These are phyloP conservation scores for Sphaerostilbella broomeana DNA, from an alignment of 2,329 filamentous ascomycete species.

Conservation along the genomic window DNA sequence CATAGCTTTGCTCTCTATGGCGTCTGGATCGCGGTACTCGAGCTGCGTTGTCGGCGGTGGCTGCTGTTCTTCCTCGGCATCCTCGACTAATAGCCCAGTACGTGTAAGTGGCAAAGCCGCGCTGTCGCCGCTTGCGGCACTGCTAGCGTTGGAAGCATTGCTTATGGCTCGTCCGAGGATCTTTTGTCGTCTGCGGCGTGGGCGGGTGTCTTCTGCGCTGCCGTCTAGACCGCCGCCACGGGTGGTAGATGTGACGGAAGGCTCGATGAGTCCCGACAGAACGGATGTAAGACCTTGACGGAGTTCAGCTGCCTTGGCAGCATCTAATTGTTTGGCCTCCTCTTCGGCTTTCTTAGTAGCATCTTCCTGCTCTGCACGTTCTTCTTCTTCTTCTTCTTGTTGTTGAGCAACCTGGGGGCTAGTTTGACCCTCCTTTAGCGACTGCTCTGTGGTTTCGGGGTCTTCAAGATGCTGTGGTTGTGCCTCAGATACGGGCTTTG, in stretches of 20 bases:
- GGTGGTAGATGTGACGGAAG: conserved; percentile 12
- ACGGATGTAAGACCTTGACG: conserved; percentile 37
- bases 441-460: not conserved
- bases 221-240: not conserved
- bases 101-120: conserved; percentile 4
- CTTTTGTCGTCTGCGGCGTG: conserved; percentile 40
- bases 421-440: not conserved
- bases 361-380: conserved; percentile 13
- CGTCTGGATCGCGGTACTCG: conserved; percentile 46
- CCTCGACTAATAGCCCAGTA: conserved; percentile 15
- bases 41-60: conserved; percentile 45
- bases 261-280: conserved; percentile 37
- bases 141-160: conserved; percentile 49
- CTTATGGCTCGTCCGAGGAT: conserved; percentile 54
- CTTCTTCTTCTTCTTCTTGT: conserved; percentile 12
- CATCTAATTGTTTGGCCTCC: conserved; percentile 24
- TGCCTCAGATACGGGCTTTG: conserved; percentile 6
- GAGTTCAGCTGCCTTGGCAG: conserved; percentile 23
- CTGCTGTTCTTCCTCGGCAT: conserved; percentile 22
- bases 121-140: conserved; percentile 28
- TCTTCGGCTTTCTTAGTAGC: conserved; percentile 16
- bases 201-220: conserved; percentile 17
- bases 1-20: conserved; percentile 35
- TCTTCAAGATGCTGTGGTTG: not conserved
- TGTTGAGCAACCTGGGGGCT: not conserved